Evolutionary conservation across 805 yeast genomes (phyloP).

Genomic region (Saccharomycopsis sp.): DNA sequence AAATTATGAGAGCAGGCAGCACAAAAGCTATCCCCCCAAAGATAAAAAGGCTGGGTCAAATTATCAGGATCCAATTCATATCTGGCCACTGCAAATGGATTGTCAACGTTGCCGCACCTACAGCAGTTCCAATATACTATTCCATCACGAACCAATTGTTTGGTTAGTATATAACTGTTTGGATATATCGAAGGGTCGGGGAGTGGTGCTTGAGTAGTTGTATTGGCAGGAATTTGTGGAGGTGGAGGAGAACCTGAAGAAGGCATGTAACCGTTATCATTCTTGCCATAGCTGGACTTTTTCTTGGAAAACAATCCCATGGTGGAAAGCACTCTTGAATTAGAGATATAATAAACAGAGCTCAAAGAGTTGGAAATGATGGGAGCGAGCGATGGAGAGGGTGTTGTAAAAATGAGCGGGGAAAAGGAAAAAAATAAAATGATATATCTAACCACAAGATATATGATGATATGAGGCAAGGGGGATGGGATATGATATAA

Average conservation of each 20-base stretch:
- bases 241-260: background rate
- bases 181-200: constrained; percentile 14
- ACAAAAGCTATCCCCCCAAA: constrained; percentile 21
- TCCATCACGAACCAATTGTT: constrained; percentile 11
- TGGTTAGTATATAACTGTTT: constrained; percentile 9
- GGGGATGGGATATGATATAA: no score
- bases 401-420: no score
- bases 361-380: no score
- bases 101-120: constrained; percentile 13
- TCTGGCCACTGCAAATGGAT: constrained; percentile 8
- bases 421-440: no score
- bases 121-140: constrained; percentile 19
- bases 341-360: no score
- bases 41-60: constrained; percentile 15
- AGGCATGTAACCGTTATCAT: background rate
- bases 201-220: background rate
- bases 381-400: no score
- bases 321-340: no score
- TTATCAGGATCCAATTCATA: constrained; percentile 13
- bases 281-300: background rate
- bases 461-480: no score
- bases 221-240: no score
- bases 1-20: constrained; percentile 17
- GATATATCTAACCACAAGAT: no score
- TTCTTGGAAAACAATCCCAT: no score